Percentiles rank a stretch among this genome's conserved stretches.
Conservation (phyloP, 2,329 filamentous ascomycete species). For the Pyrenophora seminiperda region DNA sequence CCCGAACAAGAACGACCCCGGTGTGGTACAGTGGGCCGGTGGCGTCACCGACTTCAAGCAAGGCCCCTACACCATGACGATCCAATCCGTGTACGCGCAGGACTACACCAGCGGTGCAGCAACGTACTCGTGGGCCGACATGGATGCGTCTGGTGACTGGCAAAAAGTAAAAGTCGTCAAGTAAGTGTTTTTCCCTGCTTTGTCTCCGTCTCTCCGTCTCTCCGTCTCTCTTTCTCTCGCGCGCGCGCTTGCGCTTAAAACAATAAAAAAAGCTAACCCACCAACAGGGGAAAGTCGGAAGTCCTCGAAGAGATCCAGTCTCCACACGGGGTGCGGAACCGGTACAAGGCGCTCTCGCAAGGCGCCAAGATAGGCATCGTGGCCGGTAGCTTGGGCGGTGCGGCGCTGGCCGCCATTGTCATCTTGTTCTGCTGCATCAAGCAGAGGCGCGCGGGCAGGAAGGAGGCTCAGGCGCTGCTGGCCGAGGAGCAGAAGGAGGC, state of each 20-base stretch:
- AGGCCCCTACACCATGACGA: slow-evolving; percentile 74
- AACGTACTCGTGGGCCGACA: slow-evolving; percentile 64
- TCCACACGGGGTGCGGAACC: slow-evolving; percentile 44
- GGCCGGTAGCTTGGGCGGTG: slow-evolving; percentile 33
- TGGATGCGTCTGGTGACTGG: slow-evolving; percentile 29
- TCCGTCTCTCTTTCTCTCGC: no score
- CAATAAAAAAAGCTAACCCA: slow-evolving; percentile 15
- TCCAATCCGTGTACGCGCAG: slow-evolving; percentile 64
- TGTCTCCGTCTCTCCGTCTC: no score
- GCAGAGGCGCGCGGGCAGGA: slow-evolving; percentile 45
- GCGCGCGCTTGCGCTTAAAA: no score
- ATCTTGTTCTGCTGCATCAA: slow-evolving; percentile 48
- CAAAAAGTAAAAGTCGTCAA: slow-evolving; percentile 57
- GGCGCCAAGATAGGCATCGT: slow-evolving; percentile 46
- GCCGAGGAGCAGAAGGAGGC: slow-evolving; percentile 46
- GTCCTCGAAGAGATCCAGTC: slow-evolving; percentile 43
- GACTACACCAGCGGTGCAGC: slow-evolving; percentile 65
- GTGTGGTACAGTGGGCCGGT: slow-evolving; percentile 62
- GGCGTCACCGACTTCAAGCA: slow-evolving; percentile 69
- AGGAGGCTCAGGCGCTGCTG: slow-evolving; percentile 40
- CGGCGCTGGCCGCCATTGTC: slow-evolving; percentile 31
- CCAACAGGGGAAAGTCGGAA: slow-evolving; percentile 42
- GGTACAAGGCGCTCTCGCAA: slow-evolving; percentile 42
- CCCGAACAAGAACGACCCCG: slow-evolving; percentile 48
- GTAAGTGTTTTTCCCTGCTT: slow-evolving; percentile 36